Percentiles rank a stretch among this genome's conserved stretches.
Conservation (phyloP, 768 basidiomycete species). For the Tephrocybe sp. region DNA sequence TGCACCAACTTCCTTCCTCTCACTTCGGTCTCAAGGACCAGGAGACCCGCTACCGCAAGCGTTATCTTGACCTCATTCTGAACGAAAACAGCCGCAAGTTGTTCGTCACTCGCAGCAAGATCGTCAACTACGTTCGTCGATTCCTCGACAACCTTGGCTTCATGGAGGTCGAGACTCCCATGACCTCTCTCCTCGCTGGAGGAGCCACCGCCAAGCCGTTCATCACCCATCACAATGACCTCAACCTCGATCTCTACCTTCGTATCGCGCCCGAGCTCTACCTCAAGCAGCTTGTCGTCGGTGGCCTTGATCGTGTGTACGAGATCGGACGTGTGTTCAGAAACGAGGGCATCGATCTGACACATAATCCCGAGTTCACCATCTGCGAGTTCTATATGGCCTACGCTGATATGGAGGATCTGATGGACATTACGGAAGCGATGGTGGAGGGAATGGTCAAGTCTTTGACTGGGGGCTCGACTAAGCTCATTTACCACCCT, state of each 20-base stretch:
- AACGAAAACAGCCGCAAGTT: constrained; percentile 86
- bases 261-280: constrained; percentile 98
- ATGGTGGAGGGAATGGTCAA: constrained; percentile 91
- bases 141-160: constrained; percentile 91
- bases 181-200: constrained; percentile 94
- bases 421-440: constrained; percentile 96
- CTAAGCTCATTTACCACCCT: constrained; percentile 84
- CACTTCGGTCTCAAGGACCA: constrained; percentile 97
- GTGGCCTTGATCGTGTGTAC: constrained; percentile 96
- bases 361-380: constrained; percentile 98
- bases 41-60: constrained; percentile 97
- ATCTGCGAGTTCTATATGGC: constrained; percentile 99
- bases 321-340: constrained; percentile 98
- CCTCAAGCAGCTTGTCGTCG: constrained; percentile 96
- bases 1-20: constrained; percentile 91
- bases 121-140: constrained; percentile 91
- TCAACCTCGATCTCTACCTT: constrained; percentile 93
- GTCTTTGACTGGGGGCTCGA: constrained; percentile 77
- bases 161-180: constrained; percentile 98
- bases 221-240: constrained; percentile 98
- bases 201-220: constrained; percentile 99
- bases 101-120: constrained; percentile 85
- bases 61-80: constrained; percentile 97
- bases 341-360: constrained; percentile 98
- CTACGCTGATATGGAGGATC: constrained; percentile 97